These are phyloP conservation scores for Pythium angustatum DNA, from an alignment of 352 stramenopile genomes.

Conservation along the genomic window DNA sequence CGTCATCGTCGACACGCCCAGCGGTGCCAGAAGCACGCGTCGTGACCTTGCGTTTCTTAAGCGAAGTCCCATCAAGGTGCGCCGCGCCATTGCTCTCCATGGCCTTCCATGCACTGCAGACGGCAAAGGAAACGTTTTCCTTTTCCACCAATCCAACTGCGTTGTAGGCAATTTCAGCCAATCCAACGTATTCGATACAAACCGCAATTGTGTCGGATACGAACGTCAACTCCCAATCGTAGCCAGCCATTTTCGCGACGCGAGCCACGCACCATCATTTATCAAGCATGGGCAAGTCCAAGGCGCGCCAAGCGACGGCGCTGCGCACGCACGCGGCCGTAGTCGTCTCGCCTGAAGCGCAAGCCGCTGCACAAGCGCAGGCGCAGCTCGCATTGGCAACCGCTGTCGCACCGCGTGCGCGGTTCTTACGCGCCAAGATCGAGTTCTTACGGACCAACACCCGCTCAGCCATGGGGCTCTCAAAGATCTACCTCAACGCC, in stretches of 20 bases:
- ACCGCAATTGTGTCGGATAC: conserved; percentile 13
- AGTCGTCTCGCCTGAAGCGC: not conserved
- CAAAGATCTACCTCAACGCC: conserved; percentile 70
- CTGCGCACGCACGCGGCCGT: conserved; percentile 27
- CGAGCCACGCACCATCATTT: no score
- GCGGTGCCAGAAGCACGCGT: not conserved
- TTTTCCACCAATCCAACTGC: conserved; percentile 21
- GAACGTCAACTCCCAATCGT: conserved; percentile 20
- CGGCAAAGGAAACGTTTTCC: conserved; percentile 3
- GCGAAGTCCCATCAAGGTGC: not conserved
- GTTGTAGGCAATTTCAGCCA: not conserved
- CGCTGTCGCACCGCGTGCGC: not conserved
- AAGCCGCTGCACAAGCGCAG: not conserved
- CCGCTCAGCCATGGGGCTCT: conserved; percentile 55
- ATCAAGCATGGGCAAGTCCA: conserved; percentile 31
- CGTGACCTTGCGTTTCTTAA: conserved; percentile 26
- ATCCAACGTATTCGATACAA: conserved; percentile 10
- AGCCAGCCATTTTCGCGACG: conserved; percentile 19
- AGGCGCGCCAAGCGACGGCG: conserved; percentile 27
- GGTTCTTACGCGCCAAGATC: conserved; percentile 29
- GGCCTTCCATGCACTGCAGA: conserved; percentile 1
- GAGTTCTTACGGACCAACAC: conserved; percentile 62
- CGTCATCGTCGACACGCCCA: not conserved
- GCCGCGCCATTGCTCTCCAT: conserved; percentile 26
- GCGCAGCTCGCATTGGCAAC: not conserved